Conservation (phyloP, 805 yeast genomes). For the Cyberlindnera saturnus region DNA sequence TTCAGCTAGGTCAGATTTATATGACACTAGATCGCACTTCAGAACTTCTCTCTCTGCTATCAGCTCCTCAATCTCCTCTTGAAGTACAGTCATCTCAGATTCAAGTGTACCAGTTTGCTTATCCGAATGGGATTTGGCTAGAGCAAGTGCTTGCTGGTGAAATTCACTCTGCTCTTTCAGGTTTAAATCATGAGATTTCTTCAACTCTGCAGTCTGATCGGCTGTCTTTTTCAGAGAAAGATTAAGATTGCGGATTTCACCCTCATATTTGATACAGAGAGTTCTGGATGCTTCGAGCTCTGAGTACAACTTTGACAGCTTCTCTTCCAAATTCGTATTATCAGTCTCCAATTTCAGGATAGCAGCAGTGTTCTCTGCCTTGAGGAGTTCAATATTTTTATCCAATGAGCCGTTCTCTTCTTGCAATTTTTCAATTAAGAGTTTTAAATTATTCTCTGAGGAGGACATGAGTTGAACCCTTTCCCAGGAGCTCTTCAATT, state of each 20-base stretch:
- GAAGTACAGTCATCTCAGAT: background rate
- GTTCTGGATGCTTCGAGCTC: conserved; percentile 11
- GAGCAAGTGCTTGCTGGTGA: background rate
- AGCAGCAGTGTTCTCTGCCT: background rate
- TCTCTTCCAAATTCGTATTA: conserved; percentile 1
- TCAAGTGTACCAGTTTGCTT: background rate
- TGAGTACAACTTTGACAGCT: conserved; percentile 1
- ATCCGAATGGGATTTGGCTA: background rate
- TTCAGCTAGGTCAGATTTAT: too few species aligned
- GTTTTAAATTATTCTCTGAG: conserved; percentile 7
- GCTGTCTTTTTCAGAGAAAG: conserved; percentile 6
- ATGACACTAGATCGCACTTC: too few species aligned
- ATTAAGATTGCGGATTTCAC: conserved; percentile 8
- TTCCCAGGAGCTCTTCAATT: conserved; percentile 11
- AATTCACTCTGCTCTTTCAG: background rate
- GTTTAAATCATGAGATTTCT: conserved; percentile 4
- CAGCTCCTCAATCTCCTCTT: background rate
- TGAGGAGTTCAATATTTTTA: background rate
- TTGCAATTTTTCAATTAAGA: conserved; percentile 5
- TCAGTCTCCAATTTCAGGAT: background rate
- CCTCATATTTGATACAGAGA: conserved; percentile 3
- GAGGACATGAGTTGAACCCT: conserved; percentile 10
- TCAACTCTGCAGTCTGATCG: conserved; percentile 1
- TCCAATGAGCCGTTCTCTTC: conserved; percentile 7
- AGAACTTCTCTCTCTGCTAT: too few species aligned